A percentile compares a stretch with the other conserved stretches of the same genome.
Evolutionary conservation across 2,329 filamentous ascomycete genomes (phyloP).

Genomic region (Arachnopeziza araneosa): DNA sequence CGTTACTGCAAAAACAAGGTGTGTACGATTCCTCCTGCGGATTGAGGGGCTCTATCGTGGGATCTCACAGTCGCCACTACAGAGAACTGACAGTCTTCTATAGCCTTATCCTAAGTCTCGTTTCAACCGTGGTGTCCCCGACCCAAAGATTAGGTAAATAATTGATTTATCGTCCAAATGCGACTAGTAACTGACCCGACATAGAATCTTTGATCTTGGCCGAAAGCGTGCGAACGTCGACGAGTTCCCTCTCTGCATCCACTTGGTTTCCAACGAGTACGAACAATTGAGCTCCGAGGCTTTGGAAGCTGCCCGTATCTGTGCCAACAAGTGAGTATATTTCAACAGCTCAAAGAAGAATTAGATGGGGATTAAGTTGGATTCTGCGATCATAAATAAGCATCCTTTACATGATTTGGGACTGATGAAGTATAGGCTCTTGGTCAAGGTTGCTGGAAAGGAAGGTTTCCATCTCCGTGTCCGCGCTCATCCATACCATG

Average conservation of each 20-base stretch:
- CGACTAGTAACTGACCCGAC: constrained; percentile 45
- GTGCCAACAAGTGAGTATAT: constrained; percentile 85
- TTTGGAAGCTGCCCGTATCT: constrained; percentile 99
- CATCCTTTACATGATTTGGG: background rate
- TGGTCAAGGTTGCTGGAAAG: constrained; percentile 67
- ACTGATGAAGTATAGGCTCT: constrained; percentile 37
- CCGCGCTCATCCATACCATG: constrained; percentile 97
- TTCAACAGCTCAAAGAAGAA: background rate
- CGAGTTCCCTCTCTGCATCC: constrained; percentile 98
- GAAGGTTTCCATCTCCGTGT: constrained; percentile 70
- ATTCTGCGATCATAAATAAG: background rate
- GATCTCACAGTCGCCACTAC: background rate
- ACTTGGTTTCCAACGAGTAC: constrained; percentile 99
- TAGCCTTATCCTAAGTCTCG: constrained; percentile 98
- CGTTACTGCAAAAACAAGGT: constrained; percentile 99
- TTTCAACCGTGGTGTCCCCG: constrained; percentile 93
- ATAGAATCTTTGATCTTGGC: constrained; percentile 97
- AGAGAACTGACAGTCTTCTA: constrained; percentile 17
- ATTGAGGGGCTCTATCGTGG: background rate
- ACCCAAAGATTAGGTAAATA: constrained; percentile 47
- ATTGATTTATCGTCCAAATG: background rate
- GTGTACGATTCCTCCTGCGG: constrained; percentile 35
- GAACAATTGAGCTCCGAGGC: constrained; percentile 99
- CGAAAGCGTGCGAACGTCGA: constrained; percentile 98
- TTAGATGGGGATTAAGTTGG: background rate